These are phyloP conservation scores for Uncinocarpus reesii DNA, from an alignment of 2,329 filamentous ascomycete species.

Conservation along the genomic window DNA sequence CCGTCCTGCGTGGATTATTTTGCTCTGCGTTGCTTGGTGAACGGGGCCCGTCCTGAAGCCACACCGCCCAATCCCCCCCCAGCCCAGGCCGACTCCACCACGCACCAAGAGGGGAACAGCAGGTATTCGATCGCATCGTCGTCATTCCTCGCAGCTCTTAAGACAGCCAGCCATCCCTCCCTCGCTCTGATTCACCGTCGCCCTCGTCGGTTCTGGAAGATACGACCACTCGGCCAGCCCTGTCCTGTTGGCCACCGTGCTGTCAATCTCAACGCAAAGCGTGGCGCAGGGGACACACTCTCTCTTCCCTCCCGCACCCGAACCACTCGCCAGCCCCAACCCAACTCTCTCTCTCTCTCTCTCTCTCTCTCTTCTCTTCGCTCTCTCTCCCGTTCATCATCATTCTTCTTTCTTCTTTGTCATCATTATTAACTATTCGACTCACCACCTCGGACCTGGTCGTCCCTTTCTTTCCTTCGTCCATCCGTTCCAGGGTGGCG, in stretches of 20 bases:
- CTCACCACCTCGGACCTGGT: not conserved
- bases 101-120: not conserved
- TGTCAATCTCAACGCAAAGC: not conserved
- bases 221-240: not conserved
- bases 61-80: conserved; percentile 3
- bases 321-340: not conserved
- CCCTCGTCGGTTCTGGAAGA: conserved; percentile 2
- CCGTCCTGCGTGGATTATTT: not conserved
- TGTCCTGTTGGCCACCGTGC: conserved; percentile 5
- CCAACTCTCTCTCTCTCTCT: not conserved
- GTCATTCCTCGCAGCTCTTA: no score
- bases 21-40: not conserved
- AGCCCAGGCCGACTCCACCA: not conserved
- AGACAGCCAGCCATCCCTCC: not conserved
- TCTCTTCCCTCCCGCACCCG: not conserved
- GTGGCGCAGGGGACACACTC: conserved; percentile 3
- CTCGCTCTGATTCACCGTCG: not conserved
- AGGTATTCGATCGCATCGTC: no score
- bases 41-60: not conserved
- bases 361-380: not conserved
- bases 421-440: not conserved
- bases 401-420: not conserved
- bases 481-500: not conserved
- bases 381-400: not conserved
- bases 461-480: not conserved